Evolutionary conservation across 805 yeast genomes (phyloP).

Genomic region (Hanseniaspora singularis): DNA sequence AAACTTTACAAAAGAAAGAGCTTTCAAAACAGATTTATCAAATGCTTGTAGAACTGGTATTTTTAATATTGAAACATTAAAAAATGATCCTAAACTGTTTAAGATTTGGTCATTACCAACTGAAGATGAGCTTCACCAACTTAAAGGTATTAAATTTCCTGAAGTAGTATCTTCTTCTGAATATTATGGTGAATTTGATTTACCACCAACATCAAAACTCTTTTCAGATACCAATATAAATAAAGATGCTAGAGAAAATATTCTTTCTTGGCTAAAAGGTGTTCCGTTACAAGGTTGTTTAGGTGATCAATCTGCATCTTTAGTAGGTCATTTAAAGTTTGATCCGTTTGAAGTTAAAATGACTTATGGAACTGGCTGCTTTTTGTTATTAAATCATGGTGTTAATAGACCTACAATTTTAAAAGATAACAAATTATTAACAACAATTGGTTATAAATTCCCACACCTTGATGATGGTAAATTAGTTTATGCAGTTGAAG

Average conservation of each 20-base stretch:
- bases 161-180: constrained; percentile 69
- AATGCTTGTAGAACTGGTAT: constrained; percentile 87
- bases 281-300: constrained; percentile 79
- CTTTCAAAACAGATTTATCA: constrained; percentile 74
- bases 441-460: constrained; percentile 86
- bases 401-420: constrained; percentile 37
- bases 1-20: constrained; percentile 58
- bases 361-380: constrained; percentile 95
- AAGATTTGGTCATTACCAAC: constrained; percentile 71
- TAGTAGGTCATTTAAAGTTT: constrained; percentile 85
- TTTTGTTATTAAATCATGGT: constrained; percentile 81
- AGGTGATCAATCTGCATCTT: constrained; percentile 89
- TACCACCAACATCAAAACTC: neutral
- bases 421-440: constrained; percentile 56
- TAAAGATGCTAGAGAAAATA: constrained; percentile 34
- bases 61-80: constrained; percentile 63
- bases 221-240: constrained; percentile 39
- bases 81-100: constrained; percentile 66
- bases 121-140: neutral
- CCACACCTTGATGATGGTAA: constrained; percentile 41
- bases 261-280: constrained; percentile 27
- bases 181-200: constrained; percentile 42
- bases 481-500: constrained; percentile 80
- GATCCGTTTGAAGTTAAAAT: constrained; percentile 79
- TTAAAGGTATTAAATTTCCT: neutral